Conservation (phyloP, 164 flowering plant genomes). For the Hamamelis virginiana region DNA sequence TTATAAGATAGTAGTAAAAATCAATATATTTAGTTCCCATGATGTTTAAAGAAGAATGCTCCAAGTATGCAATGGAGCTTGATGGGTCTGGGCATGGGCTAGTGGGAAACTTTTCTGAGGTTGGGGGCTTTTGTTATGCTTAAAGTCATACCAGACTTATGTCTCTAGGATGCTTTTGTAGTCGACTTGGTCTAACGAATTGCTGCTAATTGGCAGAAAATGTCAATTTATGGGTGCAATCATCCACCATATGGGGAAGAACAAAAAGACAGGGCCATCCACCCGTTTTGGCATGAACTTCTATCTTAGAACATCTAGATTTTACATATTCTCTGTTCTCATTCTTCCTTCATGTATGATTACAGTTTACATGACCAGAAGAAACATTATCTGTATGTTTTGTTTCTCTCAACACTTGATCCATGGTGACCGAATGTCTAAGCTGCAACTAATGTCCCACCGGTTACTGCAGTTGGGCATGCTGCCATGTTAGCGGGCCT, state of each 20-base stretch:
- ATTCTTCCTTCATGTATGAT: not conserved
- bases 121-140: not conserved
- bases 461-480: slow-evolving; percentile 99
- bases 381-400: not conserved
- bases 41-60: no score
- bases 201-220: no score
- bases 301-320: not conserved
- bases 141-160: no score
- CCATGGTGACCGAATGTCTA: not conserved
- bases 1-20: no score
- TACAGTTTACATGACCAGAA: not conserved
- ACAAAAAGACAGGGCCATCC: no score
- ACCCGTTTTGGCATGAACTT: not conserved
- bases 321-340: not conserved
- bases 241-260: no score
- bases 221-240: no score
- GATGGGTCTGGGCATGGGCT: no score
- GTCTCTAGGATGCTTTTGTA: no score
- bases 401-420: not conserved
- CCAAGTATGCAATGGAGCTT: no score
- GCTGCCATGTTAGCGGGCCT: slow-evolving; percentile 94
- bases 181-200: no score
- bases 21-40: no score
- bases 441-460: slow-evolving; percentile 14
- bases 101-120: not conserved